phyloP scores from a whole-genome alignment of 1,139 yeast genomes.

The Lodderomyces orthopsilosis region DNA sequence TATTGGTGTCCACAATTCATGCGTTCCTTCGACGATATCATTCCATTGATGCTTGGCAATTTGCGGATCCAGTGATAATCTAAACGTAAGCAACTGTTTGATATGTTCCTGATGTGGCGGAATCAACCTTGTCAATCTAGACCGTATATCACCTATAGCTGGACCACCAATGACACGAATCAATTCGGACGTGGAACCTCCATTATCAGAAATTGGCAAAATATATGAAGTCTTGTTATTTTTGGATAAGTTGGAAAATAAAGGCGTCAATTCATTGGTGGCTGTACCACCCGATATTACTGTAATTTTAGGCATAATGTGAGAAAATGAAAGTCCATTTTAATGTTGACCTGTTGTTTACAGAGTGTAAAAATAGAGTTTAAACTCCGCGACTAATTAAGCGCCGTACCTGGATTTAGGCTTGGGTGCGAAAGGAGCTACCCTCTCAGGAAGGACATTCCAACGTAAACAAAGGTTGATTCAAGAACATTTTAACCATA shows the following conservation, averaged over 20 bases:
- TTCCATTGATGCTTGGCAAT: slow-evolving; percentile 75
- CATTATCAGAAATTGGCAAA: slow-evolving; percentile 87
- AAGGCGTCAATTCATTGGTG: slow-evolving; percentile 57
- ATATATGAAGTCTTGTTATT: slow-evolving; percentile 51
- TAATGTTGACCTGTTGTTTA: not conserved
- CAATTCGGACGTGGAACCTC: slow-evolving; percentile 91
- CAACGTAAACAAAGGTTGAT: too few species aligned
- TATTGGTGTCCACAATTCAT: slow-evolving; percentile 61
- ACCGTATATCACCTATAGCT: slow-evolving; percentile 89
- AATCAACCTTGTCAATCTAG: slow-evolving; percentile 73
- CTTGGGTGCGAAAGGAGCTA: not conserved
- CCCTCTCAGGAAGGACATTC: too few species aligned
- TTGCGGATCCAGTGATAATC: slow-evolving; percentile 54
- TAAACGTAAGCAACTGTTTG: slow-evolving; percentile 51
- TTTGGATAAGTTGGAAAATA: slow-evolving; percentile 41
- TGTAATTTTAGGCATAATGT: slow-evolving; percentile 25
- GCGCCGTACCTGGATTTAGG: not conserved
- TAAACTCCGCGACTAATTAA: not conserved
- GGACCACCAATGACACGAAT: slow-evolving; percentile 92
- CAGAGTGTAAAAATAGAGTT: not conserved
- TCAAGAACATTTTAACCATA: too few species aligned
- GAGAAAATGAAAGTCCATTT: not conserved
- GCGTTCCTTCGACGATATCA: slow-evolving; percentile 75
- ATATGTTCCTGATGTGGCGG: slow-evolving; percentile 46
- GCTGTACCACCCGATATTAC: slow-evolving; percentile 78